These are phyloP conservation scores for Scedosporium dehoogii DNA, from an alignment of 2,329 filamentous ascomycete species.

Conservation along the genomic window DNA sequence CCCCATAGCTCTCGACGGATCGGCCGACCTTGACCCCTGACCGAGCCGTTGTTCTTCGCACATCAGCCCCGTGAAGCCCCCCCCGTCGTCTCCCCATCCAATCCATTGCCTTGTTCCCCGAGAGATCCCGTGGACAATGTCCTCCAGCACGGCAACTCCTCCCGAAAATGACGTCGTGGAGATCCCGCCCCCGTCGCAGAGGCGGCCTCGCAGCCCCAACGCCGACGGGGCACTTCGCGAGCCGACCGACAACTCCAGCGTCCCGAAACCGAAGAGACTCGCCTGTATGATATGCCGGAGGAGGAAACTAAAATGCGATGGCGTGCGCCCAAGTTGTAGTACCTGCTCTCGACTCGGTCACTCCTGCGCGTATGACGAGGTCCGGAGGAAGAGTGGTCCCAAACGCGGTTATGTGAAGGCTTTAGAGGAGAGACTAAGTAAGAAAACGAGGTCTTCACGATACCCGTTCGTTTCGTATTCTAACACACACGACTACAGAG, in stretches of 20 bases:
- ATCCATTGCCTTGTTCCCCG: neutral
- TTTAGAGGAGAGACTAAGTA: slow-evolving; percentile 84
- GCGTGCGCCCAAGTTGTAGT: slow-evolving; percentile 71
- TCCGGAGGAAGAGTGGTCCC: slow-evolving; percentile 86
- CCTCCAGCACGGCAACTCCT: slow-evolving; percentile 12
- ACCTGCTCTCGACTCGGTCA: slow-evolving; percentile 83
- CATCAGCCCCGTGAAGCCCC: neutral
- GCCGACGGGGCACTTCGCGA: slow-evolving; percentile 29
- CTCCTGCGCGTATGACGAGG: slow-evolving; percentile 82
- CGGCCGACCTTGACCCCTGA: too few relatives aligned
- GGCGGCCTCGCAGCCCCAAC: slow-evolving; percentile 14
- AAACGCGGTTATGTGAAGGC: slow-evolving; percentile 94
- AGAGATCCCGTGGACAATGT: neutral
- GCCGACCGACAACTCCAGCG: slow-evolving; percentile 40
- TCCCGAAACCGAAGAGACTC: slow-evolving; percentile 81
- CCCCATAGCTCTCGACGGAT: too few relatives aligned
- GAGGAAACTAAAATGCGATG: slow-evolving; percentile 86
- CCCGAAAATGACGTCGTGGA: slow-evolving; percentile 11
- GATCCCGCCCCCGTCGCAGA: slow-evolving; percentile 5
- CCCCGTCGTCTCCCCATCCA: neutral
- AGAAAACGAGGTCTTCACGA: too few relatives aligned
- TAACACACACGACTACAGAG: slow-evolving; percentile 40
- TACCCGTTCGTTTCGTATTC: neutral
- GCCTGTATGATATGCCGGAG: slow-evolving; percentile 92
- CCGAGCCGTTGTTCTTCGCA: too few relatives aligned